These are phyloP conservation scores for Alternaria triticina DNA, from an alignment of 2,329 filamentous ascomycete species.

Conservation along the genomic window DNA sequence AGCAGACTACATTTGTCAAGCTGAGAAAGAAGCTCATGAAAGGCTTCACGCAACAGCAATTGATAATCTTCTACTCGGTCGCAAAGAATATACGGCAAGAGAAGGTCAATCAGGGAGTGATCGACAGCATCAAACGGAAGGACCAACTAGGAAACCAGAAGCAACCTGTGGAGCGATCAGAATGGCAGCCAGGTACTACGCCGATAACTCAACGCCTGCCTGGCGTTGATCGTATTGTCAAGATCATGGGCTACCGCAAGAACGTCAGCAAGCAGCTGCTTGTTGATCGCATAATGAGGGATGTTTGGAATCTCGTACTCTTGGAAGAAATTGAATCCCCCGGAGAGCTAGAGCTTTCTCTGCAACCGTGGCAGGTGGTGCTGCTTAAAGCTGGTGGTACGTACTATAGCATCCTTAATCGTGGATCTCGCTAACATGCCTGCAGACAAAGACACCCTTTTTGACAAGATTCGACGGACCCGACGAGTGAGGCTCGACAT, in stretches of 20 bases:
- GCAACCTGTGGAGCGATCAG: constrained; percentile 28
- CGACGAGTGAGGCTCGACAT: constrained; percentile 42
- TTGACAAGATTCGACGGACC: constrained; percentile 36
- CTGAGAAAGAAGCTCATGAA: constrained; percentile 29
- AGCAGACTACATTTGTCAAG: constrained; percentile 33
- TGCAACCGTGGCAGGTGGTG: constrained; percentile 43
- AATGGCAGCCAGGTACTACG: constrained; percentile 43
- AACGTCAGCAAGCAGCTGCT: constrained; percentile 37
- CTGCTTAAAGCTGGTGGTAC: constrained; percentile 39
- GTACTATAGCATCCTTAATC: neutral
- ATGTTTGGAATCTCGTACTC: constrained; percentile 40
- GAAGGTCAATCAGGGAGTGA: constrained; percentile 22
- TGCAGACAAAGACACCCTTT: constrained; percentile 23
- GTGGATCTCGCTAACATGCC: constrained; percentile 5
- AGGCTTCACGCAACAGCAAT: constrained; percentile 39
- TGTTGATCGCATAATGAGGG: constrained; percentile 44
- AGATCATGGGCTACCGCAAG: constrained; percentile 10
- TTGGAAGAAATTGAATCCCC: constrained; percentile 46
- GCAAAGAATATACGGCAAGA: constrained; percentile 29
- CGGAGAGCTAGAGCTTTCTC: constrained; percentile 43
- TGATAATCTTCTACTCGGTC: constrained; percentile 40
- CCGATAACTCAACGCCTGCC: constrained; percentile 33
- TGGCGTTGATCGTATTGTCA: constrained; percentile 19
- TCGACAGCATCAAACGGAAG: constrained; percentile 21
- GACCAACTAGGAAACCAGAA: constrained; percentile 15